Conservation (phyloP, 2,329 filamentous ascomycete genomes). For the Colletotrichum tanaceti region DNA sequence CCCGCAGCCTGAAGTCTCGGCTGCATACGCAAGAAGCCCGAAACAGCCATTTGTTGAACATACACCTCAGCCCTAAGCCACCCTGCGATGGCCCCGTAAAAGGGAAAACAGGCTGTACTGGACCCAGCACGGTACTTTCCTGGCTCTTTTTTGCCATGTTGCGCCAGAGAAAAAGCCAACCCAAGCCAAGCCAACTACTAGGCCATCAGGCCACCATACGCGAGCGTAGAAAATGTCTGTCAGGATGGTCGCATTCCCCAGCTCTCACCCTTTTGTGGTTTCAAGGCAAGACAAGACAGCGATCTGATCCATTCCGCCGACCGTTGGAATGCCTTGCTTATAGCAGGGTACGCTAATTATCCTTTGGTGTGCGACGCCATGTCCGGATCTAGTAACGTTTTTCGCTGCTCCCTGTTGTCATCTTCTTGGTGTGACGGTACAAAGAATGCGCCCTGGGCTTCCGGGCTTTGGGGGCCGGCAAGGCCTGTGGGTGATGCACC, state of each 20-base stretch:
- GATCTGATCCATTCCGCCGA: background rate
- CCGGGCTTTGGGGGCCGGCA: background rate
- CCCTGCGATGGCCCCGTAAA: conserved; percentile 15
- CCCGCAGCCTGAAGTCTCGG: conserved; percentile 4
- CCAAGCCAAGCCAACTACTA: background rate
- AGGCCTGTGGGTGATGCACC: background rate
- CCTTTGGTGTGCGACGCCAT: conserved; percentile 22
- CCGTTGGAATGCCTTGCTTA: conserved; percentile 23
- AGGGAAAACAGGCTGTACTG: background rate
- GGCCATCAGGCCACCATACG: background rate
- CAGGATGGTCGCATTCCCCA: conserved; percentile 4
- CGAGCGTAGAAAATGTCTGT: background rate
- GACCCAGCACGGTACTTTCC: conserved; percentile 23
- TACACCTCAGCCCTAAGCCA: conserved; percentile 37
- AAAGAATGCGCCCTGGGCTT: background rate
- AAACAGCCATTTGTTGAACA: conserved; percentile 25
- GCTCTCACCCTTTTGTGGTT: conserved; percentile 7
- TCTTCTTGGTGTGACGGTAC: background rate
- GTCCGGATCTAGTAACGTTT: background rate
- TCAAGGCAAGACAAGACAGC: conserved; percentile 15
- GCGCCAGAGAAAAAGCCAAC: background rate
- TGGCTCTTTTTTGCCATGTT: background rate
- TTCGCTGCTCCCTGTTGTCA: conserved; percentile 4
- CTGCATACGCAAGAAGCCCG: background rate
- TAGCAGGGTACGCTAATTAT: background rate